Evolutionary conservation across 2,329 filamentous ascomycete genomes (phyloP).

Genomic region (Diplodia scrobiculata): DNA sequence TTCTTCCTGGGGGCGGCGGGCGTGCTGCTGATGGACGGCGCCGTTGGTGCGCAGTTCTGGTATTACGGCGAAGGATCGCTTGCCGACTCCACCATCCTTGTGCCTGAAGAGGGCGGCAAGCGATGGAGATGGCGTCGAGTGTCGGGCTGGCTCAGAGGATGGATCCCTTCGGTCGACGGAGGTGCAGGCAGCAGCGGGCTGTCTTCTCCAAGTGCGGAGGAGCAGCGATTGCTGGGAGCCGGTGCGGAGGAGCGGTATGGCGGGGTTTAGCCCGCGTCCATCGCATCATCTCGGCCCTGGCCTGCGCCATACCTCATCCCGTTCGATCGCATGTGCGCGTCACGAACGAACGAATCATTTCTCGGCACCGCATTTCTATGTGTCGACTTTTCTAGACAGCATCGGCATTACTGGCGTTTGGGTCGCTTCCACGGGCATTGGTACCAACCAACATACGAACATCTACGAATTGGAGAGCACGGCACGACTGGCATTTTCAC

Average conservation of each 20-base stretch:
- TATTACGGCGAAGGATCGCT: conserved; percentile 57
- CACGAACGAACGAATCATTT: neutral
- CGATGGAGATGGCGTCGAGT: conserved; percentile 59
- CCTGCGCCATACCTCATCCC: conserved; percentile 2
- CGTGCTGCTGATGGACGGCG: conserved; percentile 63
- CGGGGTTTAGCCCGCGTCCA: conserved; percentile 8
- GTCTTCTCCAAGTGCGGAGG: conserved; percentile 17
- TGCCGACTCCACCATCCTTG: conserved; percentile 52
- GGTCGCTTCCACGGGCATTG: neutral
- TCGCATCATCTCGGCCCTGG: neutral
- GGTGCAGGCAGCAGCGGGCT: neutral
- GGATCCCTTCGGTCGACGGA: conserved; percentile 53
- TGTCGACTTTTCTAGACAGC: neutral
- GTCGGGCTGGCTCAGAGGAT: conserved; percentile 67
- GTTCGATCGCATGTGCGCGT: neutral
- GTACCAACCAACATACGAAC: neutral
- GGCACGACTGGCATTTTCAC: conserved; percentile 13
- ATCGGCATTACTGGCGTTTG: conserved; percentile 20
- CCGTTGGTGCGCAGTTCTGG: conserved; percentile 64
- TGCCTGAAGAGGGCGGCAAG: conserved; percentile 41
- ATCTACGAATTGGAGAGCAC: conserved; percentile 1
- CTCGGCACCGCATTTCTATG: neutral
- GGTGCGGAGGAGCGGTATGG: conserved; percentile 20
- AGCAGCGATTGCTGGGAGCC: conserved; percentile 16
- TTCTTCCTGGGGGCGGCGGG: conserved; percentile 69